phyloP scores from a whole-genome alignment of 176 grass and related monocot genomes.

The Urochloa ruziziensis region DNA sequence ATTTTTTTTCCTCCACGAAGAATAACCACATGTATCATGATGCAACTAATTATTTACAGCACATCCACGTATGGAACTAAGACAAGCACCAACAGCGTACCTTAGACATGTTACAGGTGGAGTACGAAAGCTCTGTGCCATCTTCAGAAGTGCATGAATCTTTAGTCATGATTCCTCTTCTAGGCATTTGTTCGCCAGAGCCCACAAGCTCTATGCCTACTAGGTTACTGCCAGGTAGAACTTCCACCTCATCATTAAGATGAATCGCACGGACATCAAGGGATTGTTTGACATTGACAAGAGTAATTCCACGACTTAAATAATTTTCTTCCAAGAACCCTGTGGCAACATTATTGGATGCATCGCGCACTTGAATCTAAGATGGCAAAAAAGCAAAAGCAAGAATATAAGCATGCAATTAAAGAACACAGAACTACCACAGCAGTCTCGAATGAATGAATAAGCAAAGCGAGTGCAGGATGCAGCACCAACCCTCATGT shows the following conservation, averaged over 20 bases:
- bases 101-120: not conserved
- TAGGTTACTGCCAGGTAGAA: not conserved
- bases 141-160: not conserved
- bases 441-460: not conserved
- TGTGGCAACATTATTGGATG: not conserved
- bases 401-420: not conserved
- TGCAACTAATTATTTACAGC: too few relatives aligned
- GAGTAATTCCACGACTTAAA: not conserved
- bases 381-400: not conserved
- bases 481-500: not conserved
- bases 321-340: not conserved
- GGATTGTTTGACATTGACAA: not conserved
- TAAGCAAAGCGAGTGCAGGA: not conserved
- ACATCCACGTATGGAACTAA: not conserved
- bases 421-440: not conserved
- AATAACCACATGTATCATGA: not conserved
- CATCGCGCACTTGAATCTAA: not conserved
- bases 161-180: not conserved
- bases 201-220: not conserved
- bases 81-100: not conserved
- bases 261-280: not conserved
- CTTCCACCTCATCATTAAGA: not conserved
- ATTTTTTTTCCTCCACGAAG: not conserved
- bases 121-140: not conserved
- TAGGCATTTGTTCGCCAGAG: not conserved